Evolutionary conservation across 1,139 yeast species (phyloP), one percentile per base, ranked within the genome.

Genomic region (Magnusiomyces sp.): DNA sequence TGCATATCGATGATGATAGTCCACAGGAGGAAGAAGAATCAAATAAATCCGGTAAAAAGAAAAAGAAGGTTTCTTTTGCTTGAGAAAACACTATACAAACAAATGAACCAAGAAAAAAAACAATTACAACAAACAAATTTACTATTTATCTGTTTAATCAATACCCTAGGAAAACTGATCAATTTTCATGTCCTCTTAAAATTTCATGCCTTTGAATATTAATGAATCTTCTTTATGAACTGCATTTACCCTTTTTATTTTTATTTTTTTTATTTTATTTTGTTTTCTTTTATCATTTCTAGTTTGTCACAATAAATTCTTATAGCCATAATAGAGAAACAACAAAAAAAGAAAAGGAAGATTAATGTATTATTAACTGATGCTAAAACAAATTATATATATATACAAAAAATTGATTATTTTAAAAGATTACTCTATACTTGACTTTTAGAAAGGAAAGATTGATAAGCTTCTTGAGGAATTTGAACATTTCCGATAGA

Each of bases 401-500:
- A 27, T 40, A 10, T 14, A 31, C 16, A 27, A 34, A 31, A 33
- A 33, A 6, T 23, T 14, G 29, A 6, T 42, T 42, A 23, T 42
- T 27, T 13, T 9, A 29, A 10, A 23, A 4, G 4, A 5, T 23
- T 23, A 5, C 29, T 29, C 11, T 32, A 11, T 10, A 39, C 47
- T 52, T 48, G 29, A 45, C 36, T 47, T 23, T 56, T 59, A 2
- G 72, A 56, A 38, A 70, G 57, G 53, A 70, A 70, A 6, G 72
- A 70, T 49, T 68, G 71, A 50, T 67, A 70, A n/a, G 97, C 96
- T 54, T 89, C 95, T 54, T 84, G 85, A 53, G 87, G 82, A 49
- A 90, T 83, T 46, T 74, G 72, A 11, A 92, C 86, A 53, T 79
- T 79, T 16, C 97, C 97, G 14, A 81, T 74, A 10, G 86, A 74